phyloP scores from a whole-genome alignment of 805 yeast genomes.

The Saccharomycopsis selenospora region DNA sequence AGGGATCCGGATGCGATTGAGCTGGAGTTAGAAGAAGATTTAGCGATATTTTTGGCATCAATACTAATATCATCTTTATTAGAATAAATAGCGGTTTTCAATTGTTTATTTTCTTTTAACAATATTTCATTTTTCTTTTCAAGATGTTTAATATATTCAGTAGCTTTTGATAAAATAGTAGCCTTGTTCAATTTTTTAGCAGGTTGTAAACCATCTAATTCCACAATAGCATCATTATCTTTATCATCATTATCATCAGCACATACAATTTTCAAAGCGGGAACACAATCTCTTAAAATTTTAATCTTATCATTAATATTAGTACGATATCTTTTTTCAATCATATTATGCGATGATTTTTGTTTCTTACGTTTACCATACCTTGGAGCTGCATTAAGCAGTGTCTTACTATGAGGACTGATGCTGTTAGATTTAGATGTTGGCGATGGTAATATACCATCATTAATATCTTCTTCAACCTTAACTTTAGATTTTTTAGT shows the following conservation, averaged over 20 bases:
- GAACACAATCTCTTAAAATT: slow-evolving; percentile 58
- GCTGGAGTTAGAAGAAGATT: slow-evolving; percentile 24
- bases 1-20: slow-evolving; percentile 20
- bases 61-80: slow-evolving; percentile 20
- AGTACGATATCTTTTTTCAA: slow-evolving; percentile 65
- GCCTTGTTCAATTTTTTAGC: slow-evolving; percentile 76
- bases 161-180: slow-evolving; percentile 64
- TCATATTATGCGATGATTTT: slow-evolving; percentile 60
- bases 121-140: slow-evolving; percentile 52
- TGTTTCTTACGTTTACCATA: slow-evolving; percentile 34
- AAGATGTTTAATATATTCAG: slow-evolving; percentile 70
- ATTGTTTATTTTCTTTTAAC: slow-evolving; percentile 39
- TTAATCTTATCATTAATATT: slow-evolving; percentile 63
- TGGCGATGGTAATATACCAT: neutral
- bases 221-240: slow-evolving; percentile 44
- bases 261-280: slow-evolving; percentile 46
- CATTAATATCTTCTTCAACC: neutral
- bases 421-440: neutral
- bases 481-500: neutral
- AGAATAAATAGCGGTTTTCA: slow-evolving; percentile 22
- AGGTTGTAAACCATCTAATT: slow-evolving; percentile 68
- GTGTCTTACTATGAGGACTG: neutral
- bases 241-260: slow-evolving; percentile 45
- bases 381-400: neutral
- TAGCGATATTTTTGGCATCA: slow-evolving; percentile 26